phyloP scores from a whole-genome alignment of 768 basidiomycete genomes.

The Pleurotus djamor region DNA sequence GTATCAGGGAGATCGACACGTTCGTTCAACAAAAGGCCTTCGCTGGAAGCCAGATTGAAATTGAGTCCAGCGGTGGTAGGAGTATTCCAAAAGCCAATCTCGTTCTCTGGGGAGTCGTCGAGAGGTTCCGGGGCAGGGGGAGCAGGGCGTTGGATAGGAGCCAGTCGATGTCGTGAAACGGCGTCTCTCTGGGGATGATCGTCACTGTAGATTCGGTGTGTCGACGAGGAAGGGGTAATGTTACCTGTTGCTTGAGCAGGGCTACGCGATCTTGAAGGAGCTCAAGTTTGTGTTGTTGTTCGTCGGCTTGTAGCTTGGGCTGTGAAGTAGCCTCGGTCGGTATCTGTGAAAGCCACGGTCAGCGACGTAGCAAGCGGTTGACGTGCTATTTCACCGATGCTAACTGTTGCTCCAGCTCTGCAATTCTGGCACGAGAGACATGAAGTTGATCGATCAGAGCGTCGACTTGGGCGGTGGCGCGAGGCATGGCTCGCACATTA shows the following conservation, averaged over 20 bases:
- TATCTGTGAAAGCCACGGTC: not conserved
- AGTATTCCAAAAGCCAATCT: conserved; percentile 65
- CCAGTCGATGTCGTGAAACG: not conserved
- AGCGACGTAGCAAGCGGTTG: not conserved
- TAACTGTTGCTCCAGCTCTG: conserved; percentile 24
- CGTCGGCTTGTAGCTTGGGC: conserved; percentile 32
- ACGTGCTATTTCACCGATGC: conserved; percentile 21
- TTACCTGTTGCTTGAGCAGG: conserved; percentile 41
- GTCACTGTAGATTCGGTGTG: conserved; percentile 1
- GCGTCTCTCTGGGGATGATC: not conserved
- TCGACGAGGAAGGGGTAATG: not conserved
- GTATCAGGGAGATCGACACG: conserved; percentile 55
- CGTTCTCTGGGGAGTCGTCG: conserved; percentile 25
- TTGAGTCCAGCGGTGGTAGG: conserved; percentile 51
- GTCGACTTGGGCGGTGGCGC: conserved; percentile 44
- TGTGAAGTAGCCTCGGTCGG: conserved; percentile 20
- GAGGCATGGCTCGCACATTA: conserved; percentile 48
- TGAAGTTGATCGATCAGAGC: conserved; percentile 36
- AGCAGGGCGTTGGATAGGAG: conserved; percentile 15
- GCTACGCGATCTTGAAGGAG: conserved; percentile 32
- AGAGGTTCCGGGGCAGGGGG: conserved; percentile 23
- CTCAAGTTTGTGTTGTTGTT: conserved; percentile 39
- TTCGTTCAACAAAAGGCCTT: conserved; percentile 62
- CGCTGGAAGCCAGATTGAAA: conserved; percentile 49
- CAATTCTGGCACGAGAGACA: conserved; percentile 35